Conservation (phyloP, 1,284 basidiomycete species). For the Cerrena zonata region DNA sequence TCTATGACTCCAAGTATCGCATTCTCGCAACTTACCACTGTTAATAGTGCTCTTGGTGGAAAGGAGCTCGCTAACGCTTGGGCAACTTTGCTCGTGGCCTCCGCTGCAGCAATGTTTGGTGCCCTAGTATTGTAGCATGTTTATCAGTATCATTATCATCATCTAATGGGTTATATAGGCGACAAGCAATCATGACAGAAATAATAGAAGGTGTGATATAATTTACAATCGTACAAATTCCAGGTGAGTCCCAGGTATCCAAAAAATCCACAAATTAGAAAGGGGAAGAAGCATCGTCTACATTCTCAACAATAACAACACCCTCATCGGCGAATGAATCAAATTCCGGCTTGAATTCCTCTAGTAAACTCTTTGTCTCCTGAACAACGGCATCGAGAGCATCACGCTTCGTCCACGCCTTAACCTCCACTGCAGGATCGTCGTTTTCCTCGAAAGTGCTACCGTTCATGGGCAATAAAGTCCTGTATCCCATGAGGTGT, state of each 20-base stretch:
- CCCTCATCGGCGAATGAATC: conserved; percentile 23
- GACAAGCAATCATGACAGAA: too few species aligned
- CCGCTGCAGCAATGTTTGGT: background rate
- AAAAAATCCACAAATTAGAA: background rate
- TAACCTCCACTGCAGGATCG: conserved; percentile 28
- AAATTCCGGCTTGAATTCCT: conserved; percentile 46
- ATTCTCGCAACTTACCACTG: conserved; percentile 50
- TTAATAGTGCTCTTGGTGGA: conserved; percentile 19
- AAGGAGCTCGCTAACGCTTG: background rate
- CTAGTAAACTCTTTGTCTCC: conserved; percentile 51
- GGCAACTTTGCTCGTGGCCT: background rate
- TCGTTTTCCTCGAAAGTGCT: conserved; percentile 17
- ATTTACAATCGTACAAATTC: background rate
- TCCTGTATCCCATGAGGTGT: conserved; percentile 54
- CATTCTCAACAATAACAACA: conserved; percentile 19
- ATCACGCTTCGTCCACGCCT: conserved; percentile 50
- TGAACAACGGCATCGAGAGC: conserved; percentile 46
- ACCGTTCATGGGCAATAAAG: conserved; percentile 42
- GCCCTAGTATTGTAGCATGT: background rate
- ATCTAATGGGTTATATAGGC: too few species aligned
- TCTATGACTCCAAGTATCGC: conserved; percentile 44
- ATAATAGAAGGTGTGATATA: too few species aligned
- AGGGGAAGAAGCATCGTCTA: background rate
- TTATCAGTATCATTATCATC: background rate
- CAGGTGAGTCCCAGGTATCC: background rate